Evolutionary conservation across 202 grass and related monocot genomes (phyloP).

Genomic region (Panicum hallii): DNA sequence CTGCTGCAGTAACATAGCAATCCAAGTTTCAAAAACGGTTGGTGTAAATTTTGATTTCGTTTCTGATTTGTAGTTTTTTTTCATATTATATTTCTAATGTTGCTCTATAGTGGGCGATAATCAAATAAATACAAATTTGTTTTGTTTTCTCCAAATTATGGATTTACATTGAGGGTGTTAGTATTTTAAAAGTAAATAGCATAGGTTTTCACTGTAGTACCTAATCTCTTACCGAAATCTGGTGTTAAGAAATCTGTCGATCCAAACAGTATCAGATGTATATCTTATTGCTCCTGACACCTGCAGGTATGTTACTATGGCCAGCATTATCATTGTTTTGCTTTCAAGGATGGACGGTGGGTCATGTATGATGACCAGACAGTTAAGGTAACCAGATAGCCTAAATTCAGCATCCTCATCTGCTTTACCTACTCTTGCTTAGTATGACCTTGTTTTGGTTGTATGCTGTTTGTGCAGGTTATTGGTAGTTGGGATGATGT

Average conservation of each 20-base stretch:
- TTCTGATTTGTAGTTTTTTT: slow-evolving; percentile 1
- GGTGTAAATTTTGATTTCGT: slow-evolving; percentile 7
- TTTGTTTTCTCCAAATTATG: not conserved
- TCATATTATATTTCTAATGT: not conserved
- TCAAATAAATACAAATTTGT: not conserved
- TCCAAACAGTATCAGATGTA: slow-evolving; percentile 13
- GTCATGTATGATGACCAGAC: slow-evolving; percentile 99
- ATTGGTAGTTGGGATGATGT: slow-evolving; percentile 91
- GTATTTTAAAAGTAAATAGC: not conserved
- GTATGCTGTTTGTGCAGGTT: slow-evolving; percentile 61
- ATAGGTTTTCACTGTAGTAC: slow-evolving; percentile 17
- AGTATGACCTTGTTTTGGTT: slow-evolving; percentile 30
- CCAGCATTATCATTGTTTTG: slow-evolving; percentile 99
- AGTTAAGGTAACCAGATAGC: slow-evolving; percentile 76
- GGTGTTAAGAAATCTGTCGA: slow-evolving; percentile 4
- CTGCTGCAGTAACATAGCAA: not conserved
- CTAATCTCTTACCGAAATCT: slow-evolving; percentile 18
- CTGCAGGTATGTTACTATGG: slow-evolving; percentile 99
- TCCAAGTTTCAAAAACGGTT: not conserved
- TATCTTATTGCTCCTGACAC: slow-evolving; percentile 33
- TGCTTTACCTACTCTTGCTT: slow-evolving; percentile 28
- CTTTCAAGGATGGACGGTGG: slow-evolving; percentile 87
- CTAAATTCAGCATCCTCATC: not conserved
- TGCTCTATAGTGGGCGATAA: not conserved
- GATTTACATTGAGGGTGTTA: not conserved